Evolutionary conservation across 176 grass and related monocot genomes (phyloP).

Genomic region (Sorghum bicolor): DNA sequence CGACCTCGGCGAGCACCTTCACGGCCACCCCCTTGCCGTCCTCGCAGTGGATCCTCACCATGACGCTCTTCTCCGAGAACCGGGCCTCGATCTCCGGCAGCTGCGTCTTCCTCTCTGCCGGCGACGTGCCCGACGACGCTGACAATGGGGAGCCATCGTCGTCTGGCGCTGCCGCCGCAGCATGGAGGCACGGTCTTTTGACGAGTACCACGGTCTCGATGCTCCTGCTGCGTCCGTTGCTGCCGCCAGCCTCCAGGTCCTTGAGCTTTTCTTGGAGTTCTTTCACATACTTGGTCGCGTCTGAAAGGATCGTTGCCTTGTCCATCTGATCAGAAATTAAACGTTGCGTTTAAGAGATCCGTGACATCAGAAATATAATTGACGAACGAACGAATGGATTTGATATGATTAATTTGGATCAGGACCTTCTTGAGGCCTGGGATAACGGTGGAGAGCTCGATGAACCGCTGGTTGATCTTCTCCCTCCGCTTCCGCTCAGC

Average conservation of each 20-base stretch:
- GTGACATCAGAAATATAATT: not conserved
- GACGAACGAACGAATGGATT: not conserved
- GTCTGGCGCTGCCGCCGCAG: constrained; percentile 2
- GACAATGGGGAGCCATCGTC: not conserved
- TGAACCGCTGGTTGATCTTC: constrained; percentile 74
- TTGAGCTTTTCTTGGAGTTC: constrained; percentile 61
- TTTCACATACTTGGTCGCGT: constrained; percentile 54
- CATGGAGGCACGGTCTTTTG: constrained; percentile 36
- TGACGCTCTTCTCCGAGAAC: constrained; percentile 42
- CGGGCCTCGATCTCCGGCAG: constrained; percentile 56
- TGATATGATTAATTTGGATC: not conserved
- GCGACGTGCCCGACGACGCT: not conserved
- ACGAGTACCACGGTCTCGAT: constrained; percentile 36
- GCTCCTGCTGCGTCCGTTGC: constrained; percentile 9
- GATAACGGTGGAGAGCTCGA: constrained; percentile 70
- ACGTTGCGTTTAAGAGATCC: not conserved
- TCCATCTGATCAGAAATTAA: constrained; percentile 50
- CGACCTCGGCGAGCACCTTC: constrained; percentile 53
- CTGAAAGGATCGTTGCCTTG: constrained; percentile 70
- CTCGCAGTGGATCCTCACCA: constrained; percentile 55
- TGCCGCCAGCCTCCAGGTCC: constrained; percentile 31
- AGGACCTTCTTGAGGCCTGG: constrained; percentile 70
- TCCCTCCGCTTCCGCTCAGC: constrained; percentile 73
- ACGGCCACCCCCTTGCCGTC: constrained; percentile 46
- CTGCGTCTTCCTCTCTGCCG: not conserved